Conservation (phyloP, 768 basidiomycete species). For the Lentinus brumalis region DNA sequence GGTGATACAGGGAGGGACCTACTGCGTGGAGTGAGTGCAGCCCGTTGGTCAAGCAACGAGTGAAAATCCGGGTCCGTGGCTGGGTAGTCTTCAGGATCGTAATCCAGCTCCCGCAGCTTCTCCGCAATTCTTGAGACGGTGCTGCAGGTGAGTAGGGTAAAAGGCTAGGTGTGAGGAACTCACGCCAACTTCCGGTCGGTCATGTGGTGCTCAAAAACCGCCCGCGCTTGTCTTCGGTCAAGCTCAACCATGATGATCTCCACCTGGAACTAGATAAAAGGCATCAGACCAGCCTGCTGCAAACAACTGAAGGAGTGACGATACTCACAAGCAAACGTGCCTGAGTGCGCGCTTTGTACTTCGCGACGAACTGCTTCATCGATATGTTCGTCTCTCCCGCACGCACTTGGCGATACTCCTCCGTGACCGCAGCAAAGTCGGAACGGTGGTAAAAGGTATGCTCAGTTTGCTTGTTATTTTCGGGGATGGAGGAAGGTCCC, state of each 20-base stretch:
- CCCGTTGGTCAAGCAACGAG: background rate
- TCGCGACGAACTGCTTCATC: background rate
- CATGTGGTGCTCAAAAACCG: no score
- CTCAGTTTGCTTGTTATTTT: no score
- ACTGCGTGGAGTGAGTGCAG: constrained; percentile 4
- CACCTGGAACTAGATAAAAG: no score
- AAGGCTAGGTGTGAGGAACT: background rate
- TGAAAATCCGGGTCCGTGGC: background rate
- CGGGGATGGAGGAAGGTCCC: no score
- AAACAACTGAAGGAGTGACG: background rate
- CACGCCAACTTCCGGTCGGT: background rate
- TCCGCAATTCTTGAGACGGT: constrained; percentile 3
- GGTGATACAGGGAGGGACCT: background rate
- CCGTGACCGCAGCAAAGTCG: background rate
- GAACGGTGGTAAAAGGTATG: background rate
- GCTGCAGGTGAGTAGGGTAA: background rate
- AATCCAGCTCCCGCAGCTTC: constrained; percentile 8
- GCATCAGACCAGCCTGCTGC: background rate
- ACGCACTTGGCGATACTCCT: background rate
- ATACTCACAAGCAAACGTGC: background rate
- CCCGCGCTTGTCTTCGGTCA: no score
- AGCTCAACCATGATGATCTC: no score
- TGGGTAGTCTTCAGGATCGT: constrained; percentile 6
- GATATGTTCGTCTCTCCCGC: background rate
- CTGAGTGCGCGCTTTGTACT: background rate